Evolutionary conservation across 495 filamentous ascomycete species (phyloP).

Genomic region (Opeltia flavorubescens): DNA sequence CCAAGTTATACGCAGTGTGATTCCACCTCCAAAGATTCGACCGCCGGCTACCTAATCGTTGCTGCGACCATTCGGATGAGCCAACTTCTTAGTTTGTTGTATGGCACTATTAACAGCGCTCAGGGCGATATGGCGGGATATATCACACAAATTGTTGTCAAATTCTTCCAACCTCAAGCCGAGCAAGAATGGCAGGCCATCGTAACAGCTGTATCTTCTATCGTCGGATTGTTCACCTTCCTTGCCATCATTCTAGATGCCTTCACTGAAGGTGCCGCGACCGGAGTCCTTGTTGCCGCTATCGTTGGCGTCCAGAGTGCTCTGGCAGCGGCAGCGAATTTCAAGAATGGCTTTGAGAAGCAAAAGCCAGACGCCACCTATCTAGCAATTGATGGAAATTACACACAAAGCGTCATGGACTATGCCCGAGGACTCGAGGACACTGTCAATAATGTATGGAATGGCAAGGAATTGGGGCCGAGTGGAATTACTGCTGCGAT

Average conservation of each 20-base stretch:
- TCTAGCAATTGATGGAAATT: neutral
- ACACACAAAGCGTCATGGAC: neutral
- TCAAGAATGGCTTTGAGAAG: neutral
- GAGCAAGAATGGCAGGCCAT: neutral
- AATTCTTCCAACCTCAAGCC: neutral
- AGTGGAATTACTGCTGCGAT: neutral
- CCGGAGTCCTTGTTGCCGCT: neutral
- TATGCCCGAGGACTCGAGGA: neutral
- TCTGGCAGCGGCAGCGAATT: neutral
- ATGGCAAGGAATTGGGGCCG: neutral
- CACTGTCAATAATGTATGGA: neutral
- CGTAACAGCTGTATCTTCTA: neutral
- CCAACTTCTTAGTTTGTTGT: neutral
- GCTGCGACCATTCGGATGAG: neutral
- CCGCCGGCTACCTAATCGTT: neutral
- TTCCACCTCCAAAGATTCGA: neutral
- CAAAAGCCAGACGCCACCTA: neutral
- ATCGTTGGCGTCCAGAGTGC: neutral
- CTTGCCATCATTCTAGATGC: neutral
- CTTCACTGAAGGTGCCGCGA: neutral
- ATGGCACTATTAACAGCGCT: neutral
- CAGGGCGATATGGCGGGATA: neutral
- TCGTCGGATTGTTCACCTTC: neutral
- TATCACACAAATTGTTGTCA: neutral
- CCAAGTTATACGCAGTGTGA: neutral